These are phyloP conservation scores for Cryptococcus sp. DNA, from an alignment of 1,284 basidiomycete species.

Conservation along the genomic window DNA sequence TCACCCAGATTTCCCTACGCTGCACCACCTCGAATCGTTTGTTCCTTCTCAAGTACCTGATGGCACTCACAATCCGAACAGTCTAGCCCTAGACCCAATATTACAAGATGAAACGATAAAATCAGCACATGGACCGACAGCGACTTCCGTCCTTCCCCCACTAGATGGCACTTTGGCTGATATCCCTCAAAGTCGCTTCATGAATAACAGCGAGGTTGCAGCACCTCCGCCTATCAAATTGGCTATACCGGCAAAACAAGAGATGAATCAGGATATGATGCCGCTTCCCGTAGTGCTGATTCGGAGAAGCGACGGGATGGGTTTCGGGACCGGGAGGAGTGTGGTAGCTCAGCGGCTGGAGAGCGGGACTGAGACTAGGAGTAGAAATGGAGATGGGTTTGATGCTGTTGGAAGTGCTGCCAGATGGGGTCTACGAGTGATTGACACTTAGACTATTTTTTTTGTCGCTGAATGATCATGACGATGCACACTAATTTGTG, in stretches of 20 bases:
- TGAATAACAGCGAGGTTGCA: background rate
- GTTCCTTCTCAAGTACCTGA: background rate
- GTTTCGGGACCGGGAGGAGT: constrained; percentile 28
- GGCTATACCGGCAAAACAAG: background rate
- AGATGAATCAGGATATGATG: background rate
- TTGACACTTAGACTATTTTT: background rate
- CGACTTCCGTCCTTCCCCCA: background rate
- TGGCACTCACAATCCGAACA: background rate
- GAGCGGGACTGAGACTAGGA: background rate
- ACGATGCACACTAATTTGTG: no score
- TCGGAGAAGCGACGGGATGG: constrained; percentile 26
- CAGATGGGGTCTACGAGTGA: background rate
- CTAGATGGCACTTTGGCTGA: background rate
- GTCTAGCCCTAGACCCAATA: no score
- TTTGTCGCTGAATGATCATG: no score
- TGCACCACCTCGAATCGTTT: background rate
- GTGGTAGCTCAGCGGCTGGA: constrained; percentile 21
- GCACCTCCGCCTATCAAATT: background rate
- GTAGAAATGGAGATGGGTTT: background rate
- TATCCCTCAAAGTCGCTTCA: background rate
- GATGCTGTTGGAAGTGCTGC: background rate
- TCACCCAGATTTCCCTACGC: background rate
- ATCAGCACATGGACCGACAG: background rate
- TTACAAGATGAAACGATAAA: background rate
- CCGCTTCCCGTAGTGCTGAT: constrained; percentile 27